Evolutionary conservation across 306 rosid genomes (phyloP).

Genomic region (Castanea sativa): DNA sequence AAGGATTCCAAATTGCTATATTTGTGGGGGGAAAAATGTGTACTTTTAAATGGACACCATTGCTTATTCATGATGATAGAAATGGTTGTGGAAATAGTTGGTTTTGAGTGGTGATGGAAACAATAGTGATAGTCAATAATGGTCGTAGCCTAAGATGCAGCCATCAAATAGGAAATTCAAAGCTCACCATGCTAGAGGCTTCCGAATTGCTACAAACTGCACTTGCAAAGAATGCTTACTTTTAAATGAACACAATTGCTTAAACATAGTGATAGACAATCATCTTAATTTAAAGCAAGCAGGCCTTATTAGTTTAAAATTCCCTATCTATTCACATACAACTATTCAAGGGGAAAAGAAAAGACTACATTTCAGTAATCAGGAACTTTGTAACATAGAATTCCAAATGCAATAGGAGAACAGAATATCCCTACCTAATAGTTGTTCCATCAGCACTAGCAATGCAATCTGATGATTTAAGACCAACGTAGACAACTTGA

Average conservation of each 20-base stretch:
- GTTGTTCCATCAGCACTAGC: slow-evolving; percentile 84
- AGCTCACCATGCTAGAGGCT: background rate
- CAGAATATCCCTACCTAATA: slow-evolving; percentile 50
- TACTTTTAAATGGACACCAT: too few species aligned
- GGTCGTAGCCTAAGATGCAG: background rate
- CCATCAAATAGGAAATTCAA: background rate
- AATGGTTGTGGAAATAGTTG: too few species aligned
- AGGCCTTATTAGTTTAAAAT: background rate
- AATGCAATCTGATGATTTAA: slow-evolving; percentile 90
- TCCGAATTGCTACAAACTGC: background rate
- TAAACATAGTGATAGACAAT: background rate
- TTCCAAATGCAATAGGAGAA: background rate
- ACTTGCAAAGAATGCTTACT: background rate
- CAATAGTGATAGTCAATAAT: too few species aligned
- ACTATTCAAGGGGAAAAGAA: background rate
- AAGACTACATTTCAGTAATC: slow-evolving; percentile 3
- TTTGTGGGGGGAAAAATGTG: too few species aligned
- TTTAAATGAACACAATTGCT: background rate
- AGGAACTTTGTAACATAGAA: slow-evolving; percentile 1
- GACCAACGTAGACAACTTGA: slow-evolving; percentile 81
- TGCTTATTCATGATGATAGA: too few species aligned
- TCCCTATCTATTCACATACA: background rate
- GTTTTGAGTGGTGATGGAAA: too few species aligned
- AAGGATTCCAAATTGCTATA: too few species aligned
- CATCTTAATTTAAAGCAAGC: background rate